Evolutionary conservation across 371 early-diverging fungal genomes (phyloP).

Genomic region (Quaeritorhiza haematococci): DNA sequence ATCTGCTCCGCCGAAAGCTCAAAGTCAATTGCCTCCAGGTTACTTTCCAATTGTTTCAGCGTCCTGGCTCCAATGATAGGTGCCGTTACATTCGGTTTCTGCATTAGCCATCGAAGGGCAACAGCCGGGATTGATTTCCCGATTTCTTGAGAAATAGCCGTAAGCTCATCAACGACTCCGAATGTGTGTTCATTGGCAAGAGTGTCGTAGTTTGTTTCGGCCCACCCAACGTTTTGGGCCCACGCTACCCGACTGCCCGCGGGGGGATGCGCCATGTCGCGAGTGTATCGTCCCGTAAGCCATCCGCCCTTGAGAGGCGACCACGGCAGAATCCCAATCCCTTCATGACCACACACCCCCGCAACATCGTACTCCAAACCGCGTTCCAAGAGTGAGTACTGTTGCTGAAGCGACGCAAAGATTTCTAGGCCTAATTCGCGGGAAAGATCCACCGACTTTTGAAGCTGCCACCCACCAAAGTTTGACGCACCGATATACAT

Average conservation of each 20-base stretch:
- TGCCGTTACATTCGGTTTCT: constrained; percentile 42
- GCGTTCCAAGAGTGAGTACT: constrained; percentile 30
- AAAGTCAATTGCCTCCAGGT: constrained; percentile 35
- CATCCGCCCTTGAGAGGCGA: constrained; percentile 31
- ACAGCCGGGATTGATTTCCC: constrained; percentile 36
- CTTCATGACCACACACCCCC: constrained; percentile 29
- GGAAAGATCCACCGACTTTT: constrained; percentile 7
- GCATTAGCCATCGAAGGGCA: constrained; percentile 38
- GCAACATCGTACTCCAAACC: constrained; percentile 37
- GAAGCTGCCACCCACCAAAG: constrained; percentile 32
- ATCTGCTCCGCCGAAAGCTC: constrained; percentile 32
- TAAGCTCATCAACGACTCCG: constrained; percentile 36
- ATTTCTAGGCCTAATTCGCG: neutral
- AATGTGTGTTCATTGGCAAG: constrained; percentile 24
- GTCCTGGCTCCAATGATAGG: constrained; percentile 41
- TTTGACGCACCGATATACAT: constrained; percentile 42
- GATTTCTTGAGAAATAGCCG: constrained; percentile 33
- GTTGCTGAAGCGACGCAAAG: constrained; percentile 14
- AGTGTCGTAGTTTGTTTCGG: constrained; percentile 2
- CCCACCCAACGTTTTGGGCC: constrained; percentile 10
- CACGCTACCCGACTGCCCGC: constrained; percentile 2
- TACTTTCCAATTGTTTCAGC: constrained; percentile 31
- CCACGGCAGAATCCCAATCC: constrained; percentile 33
- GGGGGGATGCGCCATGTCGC: constrained; percentile 1
- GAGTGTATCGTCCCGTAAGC: constrained; percentile 33